Evolutionary conservation across 345 rosid species (phyloP), one percentile per base, ranked within the genome.

Genomic region (Xanthoceras sorbifolium): DNA sequence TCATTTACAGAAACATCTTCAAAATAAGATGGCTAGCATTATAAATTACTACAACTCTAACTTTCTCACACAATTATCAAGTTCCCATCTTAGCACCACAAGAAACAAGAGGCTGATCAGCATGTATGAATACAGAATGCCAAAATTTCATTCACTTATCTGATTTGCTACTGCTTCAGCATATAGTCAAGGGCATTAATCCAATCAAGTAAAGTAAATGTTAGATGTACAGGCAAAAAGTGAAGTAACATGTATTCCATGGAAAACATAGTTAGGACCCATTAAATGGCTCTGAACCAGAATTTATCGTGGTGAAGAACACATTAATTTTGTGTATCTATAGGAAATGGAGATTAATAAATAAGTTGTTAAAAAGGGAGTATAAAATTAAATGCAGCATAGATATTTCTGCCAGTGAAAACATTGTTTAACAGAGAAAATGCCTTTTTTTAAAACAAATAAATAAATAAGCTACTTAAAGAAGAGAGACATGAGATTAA

Each of bases 181-280:
- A 31, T 20, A 50, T 20, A 31, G 10, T 52, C 34, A 18, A 29
- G 25, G 18, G 62, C 59, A 29, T 54, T 52, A 52, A 31, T 50
- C 44, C 44, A 52, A 40, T 22, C 10, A 54, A 26, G 62, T 29
- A 26, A 54, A 26, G 62, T 29, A 26, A 44, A 46, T 26, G 28
- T 50, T 11, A 54, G 8, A 3, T 50, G n/a, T 31, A 52, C 22
- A 38, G 26, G 15, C 29, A 6, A 42, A 38, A 67, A 5, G 25
- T 67, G 28, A 42, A 42, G 34, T 42, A n/a, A 25, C n/a, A 67
- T 36, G 52, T 70, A 52, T 50, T 70, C 73, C 36, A 20, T 31
- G 42, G 6, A 50, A 52, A 50, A 31, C 57, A 52, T 50, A 29
- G 36, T 8, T 50, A 46, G 17, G n/a, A 69, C 36, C 40, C 59